Evolutionary conservation across 1,139 yeast genomes (phyloP), one percentile per base, ranked within the genome.

Genomic region (Kodamaea alishanica): DNA sequence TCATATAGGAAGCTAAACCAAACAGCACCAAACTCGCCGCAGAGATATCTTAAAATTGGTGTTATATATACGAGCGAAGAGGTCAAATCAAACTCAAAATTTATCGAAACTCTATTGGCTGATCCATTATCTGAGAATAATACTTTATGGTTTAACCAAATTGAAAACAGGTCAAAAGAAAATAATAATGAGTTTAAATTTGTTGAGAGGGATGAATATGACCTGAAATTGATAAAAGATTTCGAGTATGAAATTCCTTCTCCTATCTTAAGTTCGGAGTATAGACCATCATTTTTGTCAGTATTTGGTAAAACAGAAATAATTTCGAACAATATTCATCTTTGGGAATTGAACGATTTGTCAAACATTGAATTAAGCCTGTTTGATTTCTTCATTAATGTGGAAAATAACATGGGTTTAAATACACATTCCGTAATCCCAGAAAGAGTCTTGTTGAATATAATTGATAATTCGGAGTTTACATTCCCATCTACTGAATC

Each of bases 111-210:
- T 0, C 44, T 71, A 3, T 50, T 72, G 28, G 68, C 75, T 1
- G 77, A 72, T 43, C 76, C 77, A 2, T 56, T 72, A 41, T 60
- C 76, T 6, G 54, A 55, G 6, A 53, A 53, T 8, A 67, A 62
- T 40, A 43, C 53, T 24, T 25, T 28, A 6, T 70, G 76, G 76
- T 65, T 62, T 28, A 38, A 54, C 6, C 38, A 47, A 22, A 44
- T 72, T 5, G 47, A 38, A 5, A 37, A 43, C 2, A 53, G 76
- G 37, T 34, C 52, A 12, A 47, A 54, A 23, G 30, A 37, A 2
- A 40, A 38, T 3, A 59, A 55, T 34, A 54, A 55, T 37, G 38
- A 35, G 9, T 61, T 65, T 39, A 38, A 38, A 8, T 58, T 38
- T 30, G 5, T 25, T 2, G 12, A 28, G 35, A 6, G 42, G 41